These are phyloP conservation scores for Aspergillus hiratsukae DNA, from an alignment of 2,329 filamentous ascomycete species.

Conservation along the genomic window DNA sequence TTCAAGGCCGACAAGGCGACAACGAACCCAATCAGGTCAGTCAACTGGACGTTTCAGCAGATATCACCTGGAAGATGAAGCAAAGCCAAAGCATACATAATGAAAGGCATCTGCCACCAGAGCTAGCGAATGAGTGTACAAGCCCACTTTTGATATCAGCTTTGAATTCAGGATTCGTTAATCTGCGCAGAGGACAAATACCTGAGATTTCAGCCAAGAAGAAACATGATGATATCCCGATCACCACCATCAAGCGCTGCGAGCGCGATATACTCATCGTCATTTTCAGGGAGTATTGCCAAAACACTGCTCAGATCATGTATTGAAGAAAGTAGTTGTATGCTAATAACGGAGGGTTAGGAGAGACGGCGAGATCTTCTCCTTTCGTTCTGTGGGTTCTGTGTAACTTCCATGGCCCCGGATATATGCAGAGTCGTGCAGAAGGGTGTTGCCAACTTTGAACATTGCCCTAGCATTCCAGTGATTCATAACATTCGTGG, in stretches of 20 bases:
- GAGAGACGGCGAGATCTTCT: background rate
- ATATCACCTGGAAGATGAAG: background rate
- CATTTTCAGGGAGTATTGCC: conserved; percentile 14
- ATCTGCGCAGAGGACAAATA: conserved; percentile 4
- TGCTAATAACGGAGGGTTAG: background rate
- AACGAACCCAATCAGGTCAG: conserved; percentile 65
- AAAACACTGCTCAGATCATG: background rate
- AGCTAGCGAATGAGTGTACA: conserved; percentile 66
- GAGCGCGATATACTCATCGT: conserved; percentile 24
- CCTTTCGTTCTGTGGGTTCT: background rate
- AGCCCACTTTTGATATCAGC: conserved; percentile 49
- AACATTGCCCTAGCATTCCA: no score
- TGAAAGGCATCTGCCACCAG: conserved; percentile 75
- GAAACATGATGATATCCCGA: conserved; percentile 28
- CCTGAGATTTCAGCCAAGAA: conserved; percentile 30
- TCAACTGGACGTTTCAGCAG: conserved; percentile 49
- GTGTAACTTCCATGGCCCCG: background rate
- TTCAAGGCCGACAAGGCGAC: conserved; percentile 62
- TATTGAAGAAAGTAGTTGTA: background rate
- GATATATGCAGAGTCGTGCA: background rate
- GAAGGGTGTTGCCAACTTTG: background rate
- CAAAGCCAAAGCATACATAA: conserved; percentile 52
- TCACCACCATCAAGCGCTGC: conserved; percentile 26
- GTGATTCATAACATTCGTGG: background rate
- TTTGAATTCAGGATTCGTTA: background rate